Percentiles rank a stretch among this genome's conserved stretches.
Evolutionary conservation across 1,284 basidiomycete genomes (phyloP).

Genomic region (Coniophora puteana): DNA sequence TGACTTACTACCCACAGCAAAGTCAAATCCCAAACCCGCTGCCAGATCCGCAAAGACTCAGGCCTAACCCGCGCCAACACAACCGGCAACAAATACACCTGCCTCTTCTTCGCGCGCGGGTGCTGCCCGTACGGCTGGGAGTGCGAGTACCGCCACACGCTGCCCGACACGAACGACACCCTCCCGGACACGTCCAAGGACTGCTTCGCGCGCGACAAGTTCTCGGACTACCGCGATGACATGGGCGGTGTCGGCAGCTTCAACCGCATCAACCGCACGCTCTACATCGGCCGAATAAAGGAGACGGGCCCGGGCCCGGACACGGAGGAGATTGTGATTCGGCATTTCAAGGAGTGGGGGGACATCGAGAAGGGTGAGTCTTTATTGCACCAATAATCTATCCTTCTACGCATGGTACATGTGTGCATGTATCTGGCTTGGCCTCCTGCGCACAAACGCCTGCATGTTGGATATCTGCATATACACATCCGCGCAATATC

Average conservation of each 20-base stretch:
- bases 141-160: slow-evolving; percentile 90
- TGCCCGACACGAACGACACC: slow-evolving; percentile 68
- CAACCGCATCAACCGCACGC: slow-evolving; percentile 88
- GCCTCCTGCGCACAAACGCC: too few relatives aligned
- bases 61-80: slow-evolving; percentile 94
- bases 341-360: slow-evolving; percentile 98
- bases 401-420: too few relatives aligned
- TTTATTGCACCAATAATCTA: slow-evolving; percentile 5
- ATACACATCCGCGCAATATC: too few relatives aligned
- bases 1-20: slow-evolving; percentile 57
- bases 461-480: too few relatives aligned
- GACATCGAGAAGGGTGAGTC: slow-evolving; percentile 86
- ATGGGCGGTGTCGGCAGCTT: slow-evolving; percentile 99
- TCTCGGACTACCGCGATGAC: slow-evolving; percentile 96
- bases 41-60: slow-evolving; percentile 84
- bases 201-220: slow-evolving; percentile 97
- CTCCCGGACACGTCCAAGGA: slow-evolving; percentile 92
- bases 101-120: slow-evolving; percentile 94
- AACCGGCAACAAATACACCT: slow-evolving; percentile 88
- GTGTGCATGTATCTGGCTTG: too few relatives aligned
- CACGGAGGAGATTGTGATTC: slow-evolving; percentile 84
- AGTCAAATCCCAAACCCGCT: slow-evolving; percentile 88
- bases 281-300: slow-evolving; percentile 94
- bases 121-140: slow-evolving; percentile 98
- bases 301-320: slow-evolving; percentile 86